Base-by-base conservation (phyloP, 768 basidiomycete species). In the Fistulinella prunicolor region DNA sequence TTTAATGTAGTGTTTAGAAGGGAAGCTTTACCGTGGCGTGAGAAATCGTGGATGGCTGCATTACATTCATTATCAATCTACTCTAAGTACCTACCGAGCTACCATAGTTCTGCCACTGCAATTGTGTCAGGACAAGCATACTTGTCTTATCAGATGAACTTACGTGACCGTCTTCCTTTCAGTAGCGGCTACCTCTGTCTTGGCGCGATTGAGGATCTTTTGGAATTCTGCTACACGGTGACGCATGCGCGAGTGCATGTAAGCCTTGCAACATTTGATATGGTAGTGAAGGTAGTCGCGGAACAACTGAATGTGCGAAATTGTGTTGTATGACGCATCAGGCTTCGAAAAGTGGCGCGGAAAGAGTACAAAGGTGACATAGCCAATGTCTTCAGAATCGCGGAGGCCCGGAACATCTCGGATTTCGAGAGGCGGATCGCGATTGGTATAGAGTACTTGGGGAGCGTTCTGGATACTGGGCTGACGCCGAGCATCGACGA, bases 231-330 rank as follows among this genome's bases (percentile, higher is more conserved):
- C 81, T 12, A 96, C 96, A 9, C 96, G 83, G 58, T 86, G 78
- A 51, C 96, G 78, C 93, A 98, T 94, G 38, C 96, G 78, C 3
- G 92, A 94, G 70, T 98, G 95, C 92, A 99, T 95, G 71, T 99
- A 98, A 0, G 95, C 96, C 69, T 97, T 97, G 44, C 87, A 94
- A 65, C 93, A 94, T 62, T 95, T 98, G 79, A 99, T 96, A 65
- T 98, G 95, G 69, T 98, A 98, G 71, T 99, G 96, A n/a, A 99
- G 76, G 64, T 97, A 97, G 68, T 97, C 93, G 47, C 96, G 82
- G 86, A 99, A 98, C 21, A 95, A 75, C 65, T 97, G 92, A 60
- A 98, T 89, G 59, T 92, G 92, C 23, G 93, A 94, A 64, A 97
- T 96, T 13, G 93, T 94, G 32, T 76, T 73, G 3, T 80, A 74